Conservation (phyloP, 2,329 filamentous ascomycete genomes). For the Alternaria panax region DNA sequence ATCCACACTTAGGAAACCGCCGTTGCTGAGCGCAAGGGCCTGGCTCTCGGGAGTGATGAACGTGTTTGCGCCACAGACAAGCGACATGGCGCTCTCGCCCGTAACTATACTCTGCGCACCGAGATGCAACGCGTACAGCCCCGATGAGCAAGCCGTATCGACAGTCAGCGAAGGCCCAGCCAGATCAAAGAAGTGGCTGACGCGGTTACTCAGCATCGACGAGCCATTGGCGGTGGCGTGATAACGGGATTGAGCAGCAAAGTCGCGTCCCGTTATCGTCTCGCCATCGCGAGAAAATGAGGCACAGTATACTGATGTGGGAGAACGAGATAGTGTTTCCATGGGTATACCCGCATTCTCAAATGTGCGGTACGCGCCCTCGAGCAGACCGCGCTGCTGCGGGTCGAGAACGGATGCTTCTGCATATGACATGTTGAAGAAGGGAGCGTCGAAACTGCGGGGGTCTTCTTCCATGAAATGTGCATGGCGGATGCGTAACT, state of each 20-base stretch:
- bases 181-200: slow-evolving; percentile 31
- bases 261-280: slow-evolving; percentile 9
- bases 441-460: slow-evolving; percentile 26
- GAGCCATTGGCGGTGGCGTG: slow-evolving; percentile 19
- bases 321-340: slow-evolving; percentile 11
- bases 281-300: slow-evolving; percentile 11
- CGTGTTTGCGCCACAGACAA: slow-evolving; percentile 12
- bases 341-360: slow-evolving; percentile 27
- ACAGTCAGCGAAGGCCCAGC: slow-evolving; percentile 26
- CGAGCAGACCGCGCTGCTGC: slow-evolving; percentile 29
- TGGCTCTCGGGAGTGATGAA: slow-evolving; percentile 12
- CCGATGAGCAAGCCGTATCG: slow-evolving; percentile 35
- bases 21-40: slow-evolving; percentile 9
- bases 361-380: slow-evolving; percentile 30
- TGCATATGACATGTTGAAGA: slow-evolving; percentile 22
- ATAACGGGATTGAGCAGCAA: slow-evolving; percentile 6
- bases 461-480: slow-evolving; percentile 27
- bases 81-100: slow-evolving; percentile 28
- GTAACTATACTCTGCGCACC: slow-evolving; percentile 30
- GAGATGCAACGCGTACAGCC: slow-evolving; percentile 26
- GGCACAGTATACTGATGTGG: slow-evolving; percentile 22
- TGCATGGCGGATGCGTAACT: background rate
- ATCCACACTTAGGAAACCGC: slow-evolving; percentile 1
- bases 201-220: slow-evolving; percentile 35
- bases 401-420: slow-evolving; percentile 26